Percentiles rank a stretch among this genome's conserved stretches.
Evolutionary conservation across 495 filamentous ascomycete genomes (phyloP).

Genomic region (Venustampulla echinocandica): DNA sequence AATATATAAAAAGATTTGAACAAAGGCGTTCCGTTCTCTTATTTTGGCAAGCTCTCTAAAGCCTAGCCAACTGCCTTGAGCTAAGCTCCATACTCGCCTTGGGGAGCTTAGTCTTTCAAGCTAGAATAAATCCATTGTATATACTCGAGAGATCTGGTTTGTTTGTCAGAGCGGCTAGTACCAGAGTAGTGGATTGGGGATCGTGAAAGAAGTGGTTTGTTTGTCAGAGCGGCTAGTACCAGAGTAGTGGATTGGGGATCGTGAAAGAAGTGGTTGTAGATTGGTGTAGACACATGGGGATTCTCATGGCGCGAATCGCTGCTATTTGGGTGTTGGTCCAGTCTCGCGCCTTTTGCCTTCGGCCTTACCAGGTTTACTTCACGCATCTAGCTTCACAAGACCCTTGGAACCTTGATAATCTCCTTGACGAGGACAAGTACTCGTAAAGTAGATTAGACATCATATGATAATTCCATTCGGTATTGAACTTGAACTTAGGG

Average conservation of each 20-base stretch:
- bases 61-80: slow-evolving; percentile 37
- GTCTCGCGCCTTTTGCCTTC: not conserved
- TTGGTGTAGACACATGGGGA: slow-evolving; percentile 26
- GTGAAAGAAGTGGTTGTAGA: slow-evolving; percentile 35
- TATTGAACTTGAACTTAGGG: too few relatives aligned
- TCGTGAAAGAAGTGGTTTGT: slow-evolving; percentile 43
- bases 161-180: slow-evolving; percentile 56
- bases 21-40: slow-evolving; percentile 18
- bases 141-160: slow-evolving; percentile 50
- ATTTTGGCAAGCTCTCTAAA: slow-evolving; percentile 2
- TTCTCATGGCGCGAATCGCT: not conserved
- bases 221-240: slow-evolving; percentile 54
- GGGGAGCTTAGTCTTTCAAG: slow-evolving; percentile 59
- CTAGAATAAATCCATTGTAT: slow-evolving; percentile 57
- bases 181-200: slow-evolving; percentile 64
- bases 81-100: slow-evolving; percentile 48
- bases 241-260: slow-evolving; percentile 63
- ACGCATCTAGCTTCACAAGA: too few relatives aligned
- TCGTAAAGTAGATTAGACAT: too few relatives aligned
- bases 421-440: too few relatives aligned
- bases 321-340: not conserved
- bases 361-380: not conserved
- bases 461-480: too few relatives aligned
- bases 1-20: too few relatives aligned
- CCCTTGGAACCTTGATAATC: too few relatives aligned